Percentiles rank a stretch among this genome's conserved stretches.
Conservation (phyloP, 371 early-diverging fungal genomes). For the Basidiobolus meristosporus region DNA sequence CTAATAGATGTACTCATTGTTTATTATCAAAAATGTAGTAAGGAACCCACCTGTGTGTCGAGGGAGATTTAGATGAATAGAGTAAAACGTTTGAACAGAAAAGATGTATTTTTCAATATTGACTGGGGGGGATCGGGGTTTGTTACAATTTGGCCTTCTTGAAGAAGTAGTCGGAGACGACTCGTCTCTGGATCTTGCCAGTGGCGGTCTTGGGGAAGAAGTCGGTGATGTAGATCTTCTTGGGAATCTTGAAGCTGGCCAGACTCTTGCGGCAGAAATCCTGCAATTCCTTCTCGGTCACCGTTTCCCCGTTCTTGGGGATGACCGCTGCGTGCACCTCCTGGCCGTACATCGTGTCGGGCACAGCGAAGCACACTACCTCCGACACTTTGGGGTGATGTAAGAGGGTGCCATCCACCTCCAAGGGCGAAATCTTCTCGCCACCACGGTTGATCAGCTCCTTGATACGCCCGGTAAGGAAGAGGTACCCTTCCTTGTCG, state of each 20-base stretch:
- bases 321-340: conserved; percentile 68
- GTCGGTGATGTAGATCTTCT: conserved; percentile 45
- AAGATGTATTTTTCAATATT: no score
- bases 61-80: no score
- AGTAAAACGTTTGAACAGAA: no score
- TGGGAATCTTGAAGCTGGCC: conserved; percentile 63
- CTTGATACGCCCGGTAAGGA: conserved; percentile 62
- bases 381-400: conserved; percentile 49
- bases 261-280: conserved; percentile 19
- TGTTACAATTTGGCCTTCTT: conserved; percentile 22
- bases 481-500: conserved; percentile 46
- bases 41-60: no score
- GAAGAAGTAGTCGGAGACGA: conserved; percentile 23
- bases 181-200: conserved; percentile 43
- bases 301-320: conserved; percentile 3
- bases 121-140: no score
- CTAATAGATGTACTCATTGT: no score
- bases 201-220: conserved; percentile 58
- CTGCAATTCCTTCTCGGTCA: conserved; percentile 6
- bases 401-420: conserved; percentile 60
- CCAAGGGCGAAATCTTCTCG: conserved; percentile 62
- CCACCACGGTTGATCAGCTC: conserved; percentile 67
- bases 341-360: conserved; percentile 60
- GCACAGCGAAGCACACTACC: conserved; percentile 57
- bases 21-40: no score